Percentiles rank a stretch among this genome's conserved stretches.
Evolutionary conservation across 306 rosid species (phyloP).

Genomic region (Begonia loranthoides): DNA sequence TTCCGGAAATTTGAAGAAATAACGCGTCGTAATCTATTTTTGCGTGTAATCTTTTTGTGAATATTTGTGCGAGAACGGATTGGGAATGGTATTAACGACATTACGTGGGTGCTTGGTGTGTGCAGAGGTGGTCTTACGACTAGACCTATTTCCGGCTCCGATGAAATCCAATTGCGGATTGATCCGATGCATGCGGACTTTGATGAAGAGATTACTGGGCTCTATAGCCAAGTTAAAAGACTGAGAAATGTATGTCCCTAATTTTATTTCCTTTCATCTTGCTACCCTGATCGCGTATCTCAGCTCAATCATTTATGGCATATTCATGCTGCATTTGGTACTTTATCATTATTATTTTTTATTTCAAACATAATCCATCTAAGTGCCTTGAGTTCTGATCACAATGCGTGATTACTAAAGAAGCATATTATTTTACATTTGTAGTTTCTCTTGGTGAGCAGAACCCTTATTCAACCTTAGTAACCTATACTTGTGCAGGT

Average conservation of each 20-base stretch:
- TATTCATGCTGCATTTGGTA: not conserved
- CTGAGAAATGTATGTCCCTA: constrained; percentile 14
- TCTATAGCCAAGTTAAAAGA: constrained; percentile 22
- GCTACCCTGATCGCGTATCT: no score
- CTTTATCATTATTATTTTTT: not conserved
- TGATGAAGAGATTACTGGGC: constrained; percentile 18
- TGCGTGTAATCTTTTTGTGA: no score
- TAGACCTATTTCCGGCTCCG: constrained; percentile 15
- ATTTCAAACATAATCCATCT: not conserved
- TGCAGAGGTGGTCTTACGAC: constrained; percentile 30
- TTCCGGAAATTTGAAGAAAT: no score
- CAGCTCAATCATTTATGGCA: no score
- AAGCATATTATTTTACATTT: no score
- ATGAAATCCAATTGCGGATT: constrained; percentile 29
- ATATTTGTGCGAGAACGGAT: no score
- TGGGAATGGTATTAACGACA: no score
- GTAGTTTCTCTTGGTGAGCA: no score
- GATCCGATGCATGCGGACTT: constrained; percentile 25
- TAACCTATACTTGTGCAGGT: constrained; percentile 8
- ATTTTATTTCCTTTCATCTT: no score
- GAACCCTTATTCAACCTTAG: no score
- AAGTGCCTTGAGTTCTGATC: not conserved
- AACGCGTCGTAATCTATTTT: no score
- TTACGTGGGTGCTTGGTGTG: not conserved
- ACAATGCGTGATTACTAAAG: no score